Base-by-base conservation (phyloP, 495 filamentous ascomycete genomes). In the Penicilliopsis zonata region DNA sequence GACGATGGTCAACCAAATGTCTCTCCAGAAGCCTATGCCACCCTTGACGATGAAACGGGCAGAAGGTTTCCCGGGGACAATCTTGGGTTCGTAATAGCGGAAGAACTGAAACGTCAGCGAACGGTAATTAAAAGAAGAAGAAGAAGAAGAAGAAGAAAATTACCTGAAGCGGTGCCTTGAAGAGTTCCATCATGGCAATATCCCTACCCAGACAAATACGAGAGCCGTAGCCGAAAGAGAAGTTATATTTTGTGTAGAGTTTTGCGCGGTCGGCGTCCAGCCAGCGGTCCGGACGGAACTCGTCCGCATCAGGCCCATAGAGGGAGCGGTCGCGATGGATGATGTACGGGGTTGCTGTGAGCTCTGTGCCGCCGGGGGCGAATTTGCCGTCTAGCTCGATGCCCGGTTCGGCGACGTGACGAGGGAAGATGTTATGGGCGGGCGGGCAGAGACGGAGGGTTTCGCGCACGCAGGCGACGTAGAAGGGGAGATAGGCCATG, bases 121-220 rank as follows among this genome's bases (percentile, higher is more conserved):
- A 26, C 9, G 22, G 10, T 5, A 12, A 5, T 27, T 5, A 27
- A 5, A 9, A 27, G 4, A 25, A 14, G 15, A 15, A 18, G 15
- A 35, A 19, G 5, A 23, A 30, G 23, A 15, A 13, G 28, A 5
- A 5, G 25, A 5, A 5, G 4, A 13, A 35, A 44, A 52, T 30
- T 47, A 70, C 65, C 52, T 65, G 59, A 27, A 70, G 41, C 7
- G 59, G 57, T 17, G 48, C 55, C 51, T 72, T 72, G 35, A 65
- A 70, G 37, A 76, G 40, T 50, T 78, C 70, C 55, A 70, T 65
- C 46, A 68, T 52, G 3, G 70, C 70, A 43, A 77, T 62, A 40
- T 64, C 58, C 37, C 49, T 61, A 0, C 72, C 72, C 30, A 75
- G 35, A 42, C 73, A 78, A 8, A 61, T 54, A 26, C 69, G 50